Evolutionary conservation across 805 yeast species (phyloP).

Genomic region (Candida loeiensis): DNA sequence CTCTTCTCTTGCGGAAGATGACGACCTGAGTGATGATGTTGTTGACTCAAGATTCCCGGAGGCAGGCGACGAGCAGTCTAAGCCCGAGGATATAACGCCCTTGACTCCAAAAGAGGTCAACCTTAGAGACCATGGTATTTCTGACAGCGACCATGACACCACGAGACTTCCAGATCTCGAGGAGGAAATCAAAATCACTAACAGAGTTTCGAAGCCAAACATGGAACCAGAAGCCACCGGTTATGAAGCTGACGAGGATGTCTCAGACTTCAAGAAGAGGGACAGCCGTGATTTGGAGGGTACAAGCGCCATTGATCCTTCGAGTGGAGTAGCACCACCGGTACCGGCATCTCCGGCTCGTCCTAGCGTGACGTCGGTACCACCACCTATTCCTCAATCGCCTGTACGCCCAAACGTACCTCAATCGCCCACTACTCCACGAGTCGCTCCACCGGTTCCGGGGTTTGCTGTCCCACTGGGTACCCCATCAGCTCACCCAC

Average conservation of each 20-base stretch:
- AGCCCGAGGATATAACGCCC: slow-evolving; percentile 9
- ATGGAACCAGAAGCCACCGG: slow-evolving; percentile 45
- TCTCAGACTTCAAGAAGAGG: slow-evolving; percentile 25
- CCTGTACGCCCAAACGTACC: slow-evolving; percentile 6
- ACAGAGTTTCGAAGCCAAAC: slow-evolving; percentile 10
- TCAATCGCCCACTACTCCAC: background rate
- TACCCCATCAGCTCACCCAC: slow-evolving; percentile 8
- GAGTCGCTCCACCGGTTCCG: slow-evolving; percentile 11
- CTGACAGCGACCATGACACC: slow-evolving; percentile 12
- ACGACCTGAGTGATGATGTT: slow-evolving; percentile 17
- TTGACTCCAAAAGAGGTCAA: slow-evolving; percentile 6
- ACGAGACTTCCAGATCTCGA: slow-evolving; percentile 10
- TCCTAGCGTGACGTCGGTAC: background rate
- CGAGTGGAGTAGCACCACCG: slow-evolving; percentile 3
- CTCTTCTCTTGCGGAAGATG: slow-evolving; percentile 21
- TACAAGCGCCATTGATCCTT: too few relatives aligned
- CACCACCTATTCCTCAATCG: background rate
- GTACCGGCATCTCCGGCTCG: slow-evolving; percentile 1
- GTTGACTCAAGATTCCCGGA: slow-evolving; percentile 13
- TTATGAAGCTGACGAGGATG: slow-evolving; percentile 65
- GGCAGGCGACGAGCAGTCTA: slow-evolving; percentile 10
- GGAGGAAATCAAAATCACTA: slow-evolving; percentile 13
- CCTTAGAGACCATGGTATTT: slow-evolving; percentile 7
- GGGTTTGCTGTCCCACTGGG: slow-evolving; percentile 4
- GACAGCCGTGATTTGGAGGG: background rate